Evolutionary conservation across 495 filamentous ascomycete species (phyloP), one percentile per base, ranked within the genome.

Genomic region (Penicillium canescens): DNA sequence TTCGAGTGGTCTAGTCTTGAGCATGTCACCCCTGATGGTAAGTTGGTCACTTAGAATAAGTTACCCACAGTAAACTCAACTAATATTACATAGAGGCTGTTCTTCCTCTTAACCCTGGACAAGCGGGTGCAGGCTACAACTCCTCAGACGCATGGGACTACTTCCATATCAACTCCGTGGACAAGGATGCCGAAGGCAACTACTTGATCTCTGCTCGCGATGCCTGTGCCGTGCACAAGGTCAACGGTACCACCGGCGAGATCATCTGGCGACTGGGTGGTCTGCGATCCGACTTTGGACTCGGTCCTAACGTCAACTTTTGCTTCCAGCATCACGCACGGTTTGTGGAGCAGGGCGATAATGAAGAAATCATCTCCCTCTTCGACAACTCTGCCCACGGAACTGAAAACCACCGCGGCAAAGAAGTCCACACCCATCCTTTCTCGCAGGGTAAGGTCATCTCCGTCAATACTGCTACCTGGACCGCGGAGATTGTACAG

Each of bases 281-380:
- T 24, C 46, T 70, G 50, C 63, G 68, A 31, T 65, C 79, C 26
- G 69, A 75, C 36, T 77, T 80, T 50, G 57, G 66, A 12, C 59
- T 74, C 39, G 67, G 65, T 1, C 62, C 55, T 28, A 74, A 77
- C 24, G 74, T 76, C 50, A 59, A 75, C 2, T 85, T 86, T 68
- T 76, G 76, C 53, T 82, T 78, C 61, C 82, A 86, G 61, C 82
- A 86, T 53, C 77, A 86, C 51, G 83, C 80, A 0, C 74, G 81
- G 5, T 82, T 75, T 49, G 46, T 81, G 31, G 68, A 68, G 18
- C 69, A 76, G 40, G 50, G 74, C 40, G 68, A 65, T 4, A 67
- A 76, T 38, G 59, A 73, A 35, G 74, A 79, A 41, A 68, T 69
- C 10, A 74, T 83, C 45, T 77, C 77, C 3, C 63, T 83, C 1